Conservation (phyloP, 352 stramenopile genomes). For the Hyaloperonospora brassicae region DNA sequence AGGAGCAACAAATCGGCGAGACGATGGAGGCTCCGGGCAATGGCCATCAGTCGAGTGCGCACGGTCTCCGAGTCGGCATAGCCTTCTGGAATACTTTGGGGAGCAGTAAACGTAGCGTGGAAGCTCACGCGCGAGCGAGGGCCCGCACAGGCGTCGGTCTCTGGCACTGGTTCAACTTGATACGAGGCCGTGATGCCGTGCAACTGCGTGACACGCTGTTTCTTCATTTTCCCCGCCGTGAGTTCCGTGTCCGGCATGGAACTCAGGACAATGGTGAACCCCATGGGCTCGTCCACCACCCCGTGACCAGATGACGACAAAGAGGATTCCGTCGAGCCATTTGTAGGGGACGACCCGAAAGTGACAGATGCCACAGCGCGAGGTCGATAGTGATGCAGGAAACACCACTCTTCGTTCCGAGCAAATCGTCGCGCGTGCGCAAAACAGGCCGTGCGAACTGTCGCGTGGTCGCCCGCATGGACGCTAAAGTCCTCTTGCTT, state of each 20-base stretch:
- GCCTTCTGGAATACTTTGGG: conserved; percentile 7
- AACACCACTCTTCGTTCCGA: conserved; percentile 44
- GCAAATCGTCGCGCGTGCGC: conserved; percentile 26
- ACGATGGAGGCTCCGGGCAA: conserved; percentile 27
- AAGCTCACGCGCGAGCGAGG: conserved; percentile 36
- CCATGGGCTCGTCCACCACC: conserved; percentile 10
- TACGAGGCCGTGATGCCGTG: conserved; percentile 33
- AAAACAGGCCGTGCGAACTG: conserved; percentile 38
- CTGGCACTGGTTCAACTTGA: conserved; percentile 24
- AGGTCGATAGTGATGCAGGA: conserved; percentile 32
- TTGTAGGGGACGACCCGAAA: conserved; percentile 3
- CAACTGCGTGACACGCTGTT: conserved; percentile 28
- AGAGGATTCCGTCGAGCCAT: conserved; percentile 10
- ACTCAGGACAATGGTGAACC: conserved; percentile 29
- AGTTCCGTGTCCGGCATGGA: conserved; percentile 27
- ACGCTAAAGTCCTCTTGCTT: conserved; percentile 7
- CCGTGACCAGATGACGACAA: conserved; percentile 11
- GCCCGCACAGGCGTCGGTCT: conserved; percentile 10
- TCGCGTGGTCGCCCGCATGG: conserved; percentile 19
- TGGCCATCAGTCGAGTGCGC: conserved; percentile 14
- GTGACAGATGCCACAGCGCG: conserved; percentile 2
- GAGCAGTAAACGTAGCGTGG: conserved; percentile 27
- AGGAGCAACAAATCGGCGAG: conserved; percentile 26
- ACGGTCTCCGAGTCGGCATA: conserved; percentile 23
- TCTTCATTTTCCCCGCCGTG: conserved; percentile 24